Evolutionary conservation across 164 flowering plant genomes (phyloP).

Genomic region (Cinnamomum chago): DNA sequence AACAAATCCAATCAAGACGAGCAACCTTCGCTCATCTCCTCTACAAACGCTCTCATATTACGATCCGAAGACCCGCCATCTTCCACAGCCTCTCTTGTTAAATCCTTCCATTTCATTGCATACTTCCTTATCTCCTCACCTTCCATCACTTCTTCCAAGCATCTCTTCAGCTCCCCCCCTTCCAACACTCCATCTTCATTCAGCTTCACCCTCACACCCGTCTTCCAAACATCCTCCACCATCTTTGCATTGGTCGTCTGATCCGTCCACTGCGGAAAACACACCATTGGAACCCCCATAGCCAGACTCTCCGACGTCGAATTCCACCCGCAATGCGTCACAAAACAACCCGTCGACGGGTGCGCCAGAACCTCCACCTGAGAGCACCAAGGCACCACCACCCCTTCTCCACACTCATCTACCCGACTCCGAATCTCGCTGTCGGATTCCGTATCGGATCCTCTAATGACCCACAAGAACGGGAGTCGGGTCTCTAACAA

Average conservation of each 20-base stretch:
- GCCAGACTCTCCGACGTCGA: slow-evolving; percentile 48
- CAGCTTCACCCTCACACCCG: slow-evolving; percentile 33
- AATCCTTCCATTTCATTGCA: slow-evolving; percentile 3
- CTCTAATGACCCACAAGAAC: slow-evolving; percentile 38
- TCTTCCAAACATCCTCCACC: slow-evolving; percentile 47
- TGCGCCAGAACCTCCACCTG: slow-evolving; percentile 53
- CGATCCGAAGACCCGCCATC: slow-evolving; percentile 14
- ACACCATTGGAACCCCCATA: slow-evolving; percentile 52
- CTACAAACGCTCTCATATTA: slow-evolving; percentile 15
- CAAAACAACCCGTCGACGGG: slow-evolving; percentile 45
- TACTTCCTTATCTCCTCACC: slow-evolving; percentile 24
- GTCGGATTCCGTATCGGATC: background rate
- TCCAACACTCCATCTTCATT: slow-evolving; percentile 32
- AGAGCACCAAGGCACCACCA: slow-evolving; percentile 41
- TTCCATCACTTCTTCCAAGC: slow-evolving; percentile 49
- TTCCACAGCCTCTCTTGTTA: slow-evolving; percentile 7
- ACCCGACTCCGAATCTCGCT: background rate
- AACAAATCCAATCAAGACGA: too few species aligned
- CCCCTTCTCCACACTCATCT: slow-evolving; percentile 14
- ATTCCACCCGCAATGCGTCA: slow-evolving; percentile 76
- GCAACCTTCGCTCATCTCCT: slow-evolving; percentile 23
- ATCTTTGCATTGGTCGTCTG: slow-evolving; percentile 56
- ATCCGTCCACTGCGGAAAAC: slow-evolving; percentile 45
- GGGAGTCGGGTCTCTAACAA: slow-evolving; percentile 18
- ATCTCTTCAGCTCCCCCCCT: slow-evolving; percentile 39